Conservation (phyloP, 2,329 filamentous ascomycete genomes). For the Parascedosporium putredinis region DNA sequence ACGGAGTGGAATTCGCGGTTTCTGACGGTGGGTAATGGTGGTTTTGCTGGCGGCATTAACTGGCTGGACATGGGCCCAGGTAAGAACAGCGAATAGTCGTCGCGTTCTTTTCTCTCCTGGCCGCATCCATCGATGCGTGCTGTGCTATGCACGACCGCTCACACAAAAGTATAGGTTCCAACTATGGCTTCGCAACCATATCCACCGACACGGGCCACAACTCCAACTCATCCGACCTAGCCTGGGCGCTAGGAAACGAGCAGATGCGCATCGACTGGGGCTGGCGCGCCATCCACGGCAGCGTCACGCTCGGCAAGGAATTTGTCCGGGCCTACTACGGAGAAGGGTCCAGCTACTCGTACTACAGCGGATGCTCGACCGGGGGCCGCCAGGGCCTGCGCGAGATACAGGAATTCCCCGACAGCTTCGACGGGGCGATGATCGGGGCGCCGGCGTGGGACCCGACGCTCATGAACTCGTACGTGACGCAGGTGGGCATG, state of each 20-base stretch:
- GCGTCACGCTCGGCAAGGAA: constrained; percentile 35
- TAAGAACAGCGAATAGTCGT: too few species aligned
- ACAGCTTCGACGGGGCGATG: constrained; percentile 48
- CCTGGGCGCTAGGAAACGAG: constrained; percentile 12
- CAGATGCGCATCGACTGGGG: constrained; percentile 22
- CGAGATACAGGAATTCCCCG: constrained; percentile 39
- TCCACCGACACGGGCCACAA: constrained; percentile 17
- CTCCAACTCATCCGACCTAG: constrained; percentile 6
- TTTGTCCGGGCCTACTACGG: constrained; percentile 38
- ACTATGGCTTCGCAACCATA: constrained; percentile 13
- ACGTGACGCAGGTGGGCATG: constrained; percentile 14
- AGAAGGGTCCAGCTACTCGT: constrained; percentile 31
- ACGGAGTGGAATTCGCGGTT: constrained; percentile 21
- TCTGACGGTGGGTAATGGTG: constrained; percentile 22
- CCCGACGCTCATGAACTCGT: constrained; percentile 18
- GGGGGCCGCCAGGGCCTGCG: constrained; percentile 50
- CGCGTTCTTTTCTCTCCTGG: too few species aligned
- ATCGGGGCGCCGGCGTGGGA: constrained; percentile 28
- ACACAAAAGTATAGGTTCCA: neutral
- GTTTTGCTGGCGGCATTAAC: constrained; percentile 22
- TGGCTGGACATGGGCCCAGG: constrained; percentile 17
- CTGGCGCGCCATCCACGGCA: constrained; percentile 30
- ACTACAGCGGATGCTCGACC: constrained; percentile 48
- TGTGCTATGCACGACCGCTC: neutral
- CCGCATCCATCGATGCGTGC: too few species aligned